These are phyloP conservation scores for Penicillium sp. DNA, from an alignment of 2,329 filamentous ascomycete genomes.

Conservation along the genomic window DNA sequence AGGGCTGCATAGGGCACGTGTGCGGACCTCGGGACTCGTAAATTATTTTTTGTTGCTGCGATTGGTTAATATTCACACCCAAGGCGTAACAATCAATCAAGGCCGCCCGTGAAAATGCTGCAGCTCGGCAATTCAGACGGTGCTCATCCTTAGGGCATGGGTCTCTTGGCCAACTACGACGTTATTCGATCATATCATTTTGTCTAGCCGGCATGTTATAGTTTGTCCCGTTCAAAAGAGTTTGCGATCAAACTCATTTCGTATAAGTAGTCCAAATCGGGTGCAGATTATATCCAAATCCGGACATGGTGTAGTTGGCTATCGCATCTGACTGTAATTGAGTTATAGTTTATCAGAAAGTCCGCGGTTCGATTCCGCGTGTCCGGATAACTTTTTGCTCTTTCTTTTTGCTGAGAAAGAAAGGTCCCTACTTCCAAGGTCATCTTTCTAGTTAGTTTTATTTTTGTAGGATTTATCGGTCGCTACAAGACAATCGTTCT, in stretches of 20 bases:
- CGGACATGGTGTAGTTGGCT: conserved; percentile 2
- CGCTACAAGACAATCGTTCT: too few species aligned
- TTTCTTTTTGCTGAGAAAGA: background rate
- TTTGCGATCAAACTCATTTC: too few species aligned
- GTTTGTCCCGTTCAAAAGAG: too few species aligned
- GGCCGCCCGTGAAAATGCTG: background rate
- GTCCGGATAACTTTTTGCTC: background rate
- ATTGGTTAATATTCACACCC: background rate
- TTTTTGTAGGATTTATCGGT: too few species aligned
- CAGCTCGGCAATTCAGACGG: background rate
- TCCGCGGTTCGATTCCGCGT: conserved; percentile 5
- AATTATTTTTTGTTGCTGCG: too few species aligned
- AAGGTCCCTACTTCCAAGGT: too few species aligned
- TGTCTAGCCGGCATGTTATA: too few species aligned
- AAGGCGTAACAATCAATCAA: background rate
- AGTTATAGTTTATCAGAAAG: conserved; percentile 1
- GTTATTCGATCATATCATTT: background rate
- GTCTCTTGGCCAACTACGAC: background rate
- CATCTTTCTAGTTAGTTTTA: too few species aligned
- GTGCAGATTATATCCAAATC: background rate
- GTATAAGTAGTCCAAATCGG: background rate
- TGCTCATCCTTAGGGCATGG: background rate
- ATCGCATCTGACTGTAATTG: conserved; percentile 4
- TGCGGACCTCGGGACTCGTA: too few species aligned
- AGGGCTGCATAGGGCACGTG: too few species aligned